Evolutionary conservation across 495 filamentous ascomycete species (phyloP), one percentile per base, ranked within the genome.

Genomic region (Schizothecium vesticola): DNA sequence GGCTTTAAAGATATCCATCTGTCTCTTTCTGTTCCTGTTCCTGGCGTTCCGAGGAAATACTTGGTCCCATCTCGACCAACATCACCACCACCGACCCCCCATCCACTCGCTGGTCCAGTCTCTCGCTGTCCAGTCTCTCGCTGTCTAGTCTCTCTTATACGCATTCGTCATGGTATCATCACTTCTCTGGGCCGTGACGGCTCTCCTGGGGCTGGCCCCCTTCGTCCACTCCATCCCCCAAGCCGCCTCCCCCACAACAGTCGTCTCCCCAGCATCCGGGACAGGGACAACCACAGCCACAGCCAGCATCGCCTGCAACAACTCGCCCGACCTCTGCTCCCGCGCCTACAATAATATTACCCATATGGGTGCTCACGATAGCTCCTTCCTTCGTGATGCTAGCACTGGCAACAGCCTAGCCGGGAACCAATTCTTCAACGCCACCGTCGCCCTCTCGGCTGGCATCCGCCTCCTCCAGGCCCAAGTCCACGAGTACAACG

Each of bases 401-500:
- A 77, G 73, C 64, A 86, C 84, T 5, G 83, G 83, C 29, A 81
- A 85, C 64, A 81, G 86, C 19, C 77, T 86, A 8, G 80, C 85
- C 21, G 88, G 89, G 3, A 91, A 92, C 70, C 90, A 92, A 72
- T 88, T 84, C 72, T 84, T 86, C 76, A 84, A 87, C 71, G 83
- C 89, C 28, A 87, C 86, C n/a, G 79, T 81, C 0, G 88, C 90
- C 56, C 82, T 92, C 3, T 83, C 88, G 29, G 84, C 88, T 23
- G 90, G 91, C 12, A 83, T 92, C 67, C 86, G 90, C 10, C 85
- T 90, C 33, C 79, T 92, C 1, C 88, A 91, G 73, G 88, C 80
- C 22, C 90, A 93, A 75, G 87, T 91, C 10, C 89, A 92, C 78
- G 69, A 81, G 28, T 61, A 73, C 55, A 71, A 84, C 22, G 80